These are phyloP conservation scores for Adiantum capillusveneris DNA, from an alignment of 75 land plant species.

Conservation along the genomic window DNA sequence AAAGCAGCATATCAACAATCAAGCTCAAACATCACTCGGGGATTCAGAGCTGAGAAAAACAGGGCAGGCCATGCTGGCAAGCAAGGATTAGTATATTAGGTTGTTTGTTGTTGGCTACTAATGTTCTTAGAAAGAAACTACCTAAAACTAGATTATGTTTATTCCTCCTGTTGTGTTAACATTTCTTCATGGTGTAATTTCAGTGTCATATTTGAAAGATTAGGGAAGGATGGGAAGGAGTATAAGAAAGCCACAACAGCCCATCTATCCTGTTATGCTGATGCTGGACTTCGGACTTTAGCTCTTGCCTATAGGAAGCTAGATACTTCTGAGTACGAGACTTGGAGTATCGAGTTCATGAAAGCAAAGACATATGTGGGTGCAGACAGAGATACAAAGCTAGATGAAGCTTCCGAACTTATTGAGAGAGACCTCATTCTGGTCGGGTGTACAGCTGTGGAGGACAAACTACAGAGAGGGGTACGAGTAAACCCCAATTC, in stretches of 20 bases:
- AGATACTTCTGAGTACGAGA: constrained; percentile 42
- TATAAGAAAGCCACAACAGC: constrained; percentile 44
- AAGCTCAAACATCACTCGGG: too few relatives aligned
- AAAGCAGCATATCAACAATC: too few relatives aligned
- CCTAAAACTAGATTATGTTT: too few relatives aligned
- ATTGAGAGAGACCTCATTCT: constrained; percentile 62
- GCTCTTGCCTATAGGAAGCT: constrained; percentile 61
- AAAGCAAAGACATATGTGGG: constrained; percentile 56
- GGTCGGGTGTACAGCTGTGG: constrained; percentile 76
- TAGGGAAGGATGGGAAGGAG: constrained; percentile 41
- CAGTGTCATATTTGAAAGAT: constrained; percentile 66
- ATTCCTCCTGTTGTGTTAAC: too few relatives aligned
- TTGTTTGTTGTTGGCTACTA: too few relatives aligned
- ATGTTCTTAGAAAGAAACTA: too few relatives aligned
- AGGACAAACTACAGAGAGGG: constrained; percentile 76
- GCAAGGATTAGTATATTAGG: too few relatives aligned
- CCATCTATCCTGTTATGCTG: constrained; percentile 64
- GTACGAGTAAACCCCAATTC: constrained; percentile 16
- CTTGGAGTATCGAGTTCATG: constrained; percentile 48
- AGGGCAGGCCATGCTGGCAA: too few relatives aligned
- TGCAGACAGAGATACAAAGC: constrained; percentile 40
- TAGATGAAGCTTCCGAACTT: constrained; percentile 44
- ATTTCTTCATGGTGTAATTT: not conserved
- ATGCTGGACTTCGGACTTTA: constrained; percentile 66
- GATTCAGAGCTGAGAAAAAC: too few relatives aligned